A percentile compares a stretch with the other conserved stretches of the same genome.
phyloP scores from a whole-genome alignment of 495 filamentous ascomycete genomes.

The Aspergillus homomorphus region DNA sequence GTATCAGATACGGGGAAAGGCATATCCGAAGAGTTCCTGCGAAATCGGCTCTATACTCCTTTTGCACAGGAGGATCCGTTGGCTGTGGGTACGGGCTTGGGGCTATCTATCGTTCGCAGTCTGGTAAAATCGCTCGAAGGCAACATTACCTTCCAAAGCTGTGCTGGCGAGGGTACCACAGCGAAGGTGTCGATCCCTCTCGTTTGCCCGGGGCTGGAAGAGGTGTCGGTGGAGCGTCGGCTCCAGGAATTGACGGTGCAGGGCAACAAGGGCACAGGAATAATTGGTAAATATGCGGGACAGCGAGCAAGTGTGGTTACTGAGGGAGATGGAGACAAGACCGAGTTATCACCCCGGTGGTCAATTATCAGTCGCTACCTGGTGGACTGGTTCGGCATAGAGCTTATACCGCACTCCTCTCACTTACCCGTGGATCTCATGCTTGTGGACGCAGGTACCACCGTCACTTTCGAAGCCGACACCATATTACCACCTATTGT shows the following conservation, averaged over 20 bases:
- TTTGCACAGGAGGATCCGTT: conserved; percentile 72
- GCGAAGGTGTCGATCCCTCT: conserved; percentile 50
- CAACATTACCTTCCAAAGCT: conserved; percentile 49
- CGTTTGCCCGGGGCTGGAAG: conserved; percentile 26
- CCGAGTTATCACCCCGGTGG: conserved; percentile 20
- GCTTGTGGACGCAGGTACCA: conserved; percentile 36
- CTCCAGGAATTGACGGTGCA: conserved; percentile 9
- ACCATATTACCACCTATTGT: conserved; percentile 32
- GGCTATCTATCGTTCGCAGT: conserved; percentile 52
- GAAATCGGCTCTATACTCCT: conserved; percentile 64
- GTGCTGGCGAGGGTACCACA: conserved; percentile 48
- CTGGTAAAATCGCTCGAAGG: conserved; percentile 52
- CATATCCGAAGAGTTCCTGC: conserved; percentile 68
- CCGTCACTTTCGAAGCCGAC: conserved; percentile 14
- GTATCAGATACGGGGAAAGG: conserved; percentile 69
- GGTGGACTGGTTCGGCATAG: conserved; percentile 45
- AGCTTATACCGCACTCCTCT: conserved; percentile 35
- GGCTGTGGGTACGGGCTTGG: conserved; percentile 53
- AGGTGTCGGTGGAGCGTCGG: conserved; percentile 23
- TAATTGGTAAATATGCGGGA: conserved; percentile 26
- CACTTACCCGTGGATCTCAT: conserved; percentile 35
- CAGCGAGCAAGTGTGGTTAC: conserved; percentile 29
- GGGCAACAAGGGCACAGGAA: conserved; percentile 22
- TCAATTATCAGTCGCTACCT: conserved; percentile 27
- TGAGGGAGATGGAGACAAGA: conserved; percentile 24